Conservation (phyloP, 768 basidiomycete genomes). For the Rhodotorula graminis region DNA sequence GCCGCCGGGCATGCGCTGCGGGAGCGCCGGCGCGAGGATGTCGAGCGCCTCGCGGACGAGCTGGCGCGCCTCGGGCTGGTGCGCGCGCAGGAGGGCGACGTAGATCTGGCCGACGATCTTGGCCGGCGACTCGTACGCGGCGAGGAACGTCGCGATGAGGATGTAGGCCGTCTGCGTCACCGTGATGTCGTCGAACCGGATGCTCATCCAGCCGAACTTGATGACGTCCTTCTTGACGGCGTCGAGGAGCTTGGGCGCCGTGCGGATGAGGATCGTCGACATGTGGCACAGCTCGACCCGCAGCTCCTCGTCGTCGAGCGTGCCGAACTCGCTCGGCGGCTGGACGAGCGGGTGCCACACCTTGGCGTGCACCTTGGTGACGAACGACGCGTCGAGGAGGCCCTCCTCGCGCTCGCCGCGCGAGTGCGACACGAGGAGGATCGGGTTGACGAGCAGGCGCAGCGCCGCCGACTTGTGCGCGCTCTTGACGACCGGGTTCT, state of each 20-base stretch:
- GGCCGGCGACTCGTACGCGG: constrained; percentile 75
- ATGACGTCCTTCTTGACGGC: constrained; percentile 87
- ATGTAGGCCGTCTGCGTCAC: constrained; percentile 91
- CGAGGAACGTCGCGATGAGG: constrained; percentile 79
- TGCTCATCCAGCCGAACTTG: constrained; percentile 81
- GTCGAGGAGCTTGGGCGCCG: constrained; percentile 71
- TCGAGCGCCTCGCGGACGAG: constrained; percentile 80
- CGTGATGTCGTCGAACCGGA: constrained; percentile 74
- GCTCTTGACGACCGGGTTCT: constrained; percentile 57
- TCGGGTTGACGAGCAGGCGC: constrained; percentile 81
- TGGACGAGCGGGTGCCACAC: constrained; percentile 78
- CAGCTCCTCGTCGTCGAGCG: constrained; percentile 67
- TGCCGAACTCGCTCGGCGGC: constrained; percentile 43
- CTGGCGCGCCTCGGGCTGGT: constrained; percentile 69
- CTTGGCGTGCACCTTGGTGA: constrained; percentile 63
- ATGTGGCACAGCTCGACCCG: constrained; percentile 86
- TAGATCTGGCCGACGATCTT: constrained; percentile 89
- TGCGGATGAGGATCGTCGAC: constrained; percentile 79
- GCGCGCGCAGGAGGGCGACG: constrained; percentile 78
- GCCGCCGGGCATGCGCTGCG: constrained; percentile 56
- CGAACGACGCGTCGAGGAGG: constrained; percentile 66
- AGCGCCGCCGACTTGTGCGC: constrained; percentile 62
- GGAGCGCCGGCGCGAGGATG: constrained; percentile 75
- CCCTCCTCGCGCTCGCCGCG: constrained; percentile 53
- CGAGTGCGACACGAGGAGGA: constrained; percentile 69